Conservation (phyloP, 768 basidiomycete genomes). For the Tylopilus subfusipes region DNA sequence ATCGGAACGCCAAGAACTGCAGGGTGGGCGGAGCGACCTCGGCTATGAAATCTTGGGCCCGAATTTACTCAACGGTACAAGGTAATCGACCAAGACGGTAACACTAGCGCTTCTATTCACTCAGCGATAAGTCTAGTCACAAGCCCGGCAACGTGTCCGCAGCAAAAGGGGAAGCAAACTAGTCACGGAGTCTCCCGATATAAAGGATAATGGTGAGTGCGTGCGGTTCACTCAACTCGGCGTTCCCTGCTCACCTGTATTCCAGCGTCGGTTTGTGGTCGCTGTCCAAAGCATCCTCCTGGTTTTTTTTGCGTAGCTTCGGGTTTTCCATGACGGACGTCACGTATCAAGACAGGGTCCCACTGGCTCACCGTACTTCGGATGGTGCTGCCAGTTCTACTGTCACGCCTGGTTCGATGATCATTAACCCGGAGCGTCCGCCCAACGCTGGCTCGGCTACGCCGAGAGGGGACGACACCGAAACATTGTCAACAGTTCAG, state of each 20-base stretch:
- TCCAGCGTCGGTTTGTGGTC: neutral
- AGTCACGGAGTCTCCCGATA: neutral
- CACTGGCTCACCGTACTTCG: neutral
- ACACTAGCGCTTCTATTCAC: neutral
- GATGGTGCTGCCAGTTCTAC: neutral
- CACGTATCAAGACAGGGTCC: neutral
- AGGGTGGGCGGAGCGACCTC: neutral
- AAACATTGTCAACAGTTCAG: neutral
- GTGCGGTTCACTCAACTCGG: neutral
- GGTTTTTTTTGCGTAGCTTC: neutral
- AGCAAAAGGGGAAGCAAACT: neutral
- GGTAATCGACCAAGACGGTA: slow-evolving; percentile 14
- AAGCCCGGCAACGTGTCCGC: neutral
- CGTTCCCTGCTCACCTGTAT: neutral
- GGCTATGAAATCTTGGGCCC: neutral
- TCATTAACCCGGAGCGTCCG: neutral
- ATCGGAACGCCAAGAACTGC: slow-evolving; percentile 20
- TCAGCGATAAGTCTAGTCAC: slow-evolving; percentile 7
- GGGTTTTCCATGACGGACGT: neutral
- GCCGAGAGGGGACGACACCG: neutral
- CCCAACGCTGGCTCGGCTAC: neutral
- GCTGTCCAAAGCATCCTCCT: neutral
- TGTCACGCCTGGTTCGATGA: neutral
- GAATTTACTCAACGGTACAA: neutral
- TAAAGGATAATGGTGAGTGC: slow-evolving; percentile 10